Conservation (phyloP, 495 filamentous ascomycete species). For the Friedmanniomyces endolithicus region DNA sequence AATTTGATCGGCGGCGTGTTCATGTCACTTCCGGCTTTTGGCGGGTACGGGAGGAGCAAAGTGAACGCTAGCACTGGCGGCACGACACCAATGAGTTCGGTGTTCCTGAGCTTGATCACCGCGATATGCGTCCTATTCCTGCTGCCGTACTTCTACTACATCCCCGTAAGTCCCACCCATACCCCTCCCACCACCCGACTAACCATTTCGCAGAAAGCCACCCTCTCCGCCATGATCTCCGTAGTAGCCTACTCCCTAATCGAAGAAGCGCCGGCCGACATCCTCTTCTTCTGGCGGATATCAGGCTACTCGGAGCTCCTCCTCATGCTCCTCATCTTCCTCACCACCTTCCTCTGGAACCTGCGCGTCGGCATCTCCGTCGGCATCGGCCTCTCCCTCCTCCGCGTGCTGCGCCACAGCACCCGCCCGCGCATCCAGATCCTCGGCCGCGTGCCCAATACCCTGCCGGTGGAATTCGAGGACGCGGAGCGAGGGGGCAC, state of each 20-base stretch:
- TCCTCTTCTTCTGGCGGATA: conserved; percentile 78
- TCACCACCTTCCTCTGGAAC: conserved; percentile 74
- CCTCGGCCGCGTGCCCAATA: conserved; percentile 76
- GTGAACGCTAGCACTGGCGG: conserved; percentile 87
- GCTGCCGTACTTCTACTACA: conserved; percentile 84
- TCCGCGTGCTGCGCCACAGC: conserved; percentile 77
- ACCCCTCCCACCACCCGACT: background rate
- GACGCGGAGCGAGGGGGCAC: conserved; percentile 54
- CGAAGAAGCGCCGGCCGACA: conserved; percentile 86
- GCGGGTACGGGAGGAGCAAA: conserved; percentile 91
- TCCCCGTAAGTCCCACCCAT: conserved; percentile 52
- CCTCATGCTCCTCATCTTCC: conserved; percentile 81
- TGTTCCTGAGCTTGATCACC: conserved; percentile 72
- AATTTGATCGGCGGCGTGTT: conserved; percentile 89
- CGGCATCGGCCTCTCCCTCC: conserved; percentile 36
- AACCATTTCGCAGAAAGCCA: conserved; percentile 56
- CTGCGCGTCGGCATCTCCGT: conserved; percentile 28
- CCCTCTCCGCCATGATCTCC: conserved; percentile 85
- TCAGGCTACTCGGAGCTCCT: conserved; percentile 71
- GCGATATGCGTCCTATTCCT: conserved; percentile 67
- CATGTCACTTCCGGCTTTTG: conserved; percentile 82
- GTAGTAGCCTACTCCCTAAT: conserved; percentile 90
- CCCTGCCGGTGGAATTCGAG: conserved; percentile 54
- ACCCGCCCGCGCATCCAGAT: conserved; percentile 95
- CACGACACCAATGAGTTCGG: conserved; percentile 79